These are phyloP conservation scores for Pythium angustatum DNA, from an alignment of 352 stramenopile species.

Conservation along the genomic window DNA sequence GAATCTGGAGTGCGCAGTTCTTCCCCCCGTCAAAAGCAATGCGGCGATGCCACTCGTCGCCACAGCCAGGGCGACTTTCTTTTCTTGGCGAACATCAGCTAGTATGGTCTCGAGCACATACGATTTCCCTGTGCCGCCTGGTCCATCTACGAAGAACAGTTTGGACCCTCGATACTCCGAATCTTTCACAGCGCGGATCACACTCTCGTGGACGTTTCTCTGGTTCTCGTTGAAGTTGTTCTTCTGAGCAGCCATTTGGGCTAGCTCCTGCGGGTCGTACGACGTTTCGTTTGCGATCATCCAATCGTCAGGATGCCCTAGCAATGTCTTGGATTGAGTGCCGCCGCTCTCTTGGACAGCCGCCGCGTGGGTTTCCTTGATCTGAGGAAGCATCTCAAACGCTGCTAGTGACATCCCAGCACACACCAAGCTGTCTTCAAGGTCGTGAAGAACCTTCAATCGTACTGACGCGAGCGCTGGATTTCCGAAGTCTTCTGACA, in stretches of 20 bases:
- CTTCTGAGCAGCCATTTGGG: background rate
- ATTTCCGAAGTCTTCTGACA: background rate
- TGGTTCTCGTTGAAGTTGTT: background rate
- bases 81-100: constrained; percentile 16
- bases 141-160: constrained; percentile 16
- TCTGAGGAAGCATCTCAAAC: background rate
- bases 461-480: background rate
- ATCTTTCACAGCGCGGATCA: background rate
- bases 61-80: constrained; percentile 24
- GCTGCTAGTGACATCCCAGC: background rate
- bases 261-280: background rate
- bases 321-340: background rate
- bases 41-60: constrained; percentile 38
- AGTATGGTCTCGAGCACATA: constrained; percentile 19
- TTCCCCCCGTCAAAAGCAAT: constrained; percentile 27
- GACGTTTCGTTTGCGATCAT: background rate
- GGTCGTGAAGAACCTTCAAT: background rate
- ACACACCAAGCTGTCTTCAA: background rate
- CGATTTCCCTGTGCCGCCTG: constrained; percentile 16
- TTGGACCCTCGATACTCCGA: background rate
- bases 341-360: background rate
- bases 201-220: background rate
- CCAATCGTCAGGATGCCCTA: background rate
- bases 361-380: no score
- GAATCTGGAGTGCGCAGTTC: constrained; percentile 36